Base-by-base conservation (phyloP, 768 basidiomycete genomes). In the Naganishia randhawae region DNA sequence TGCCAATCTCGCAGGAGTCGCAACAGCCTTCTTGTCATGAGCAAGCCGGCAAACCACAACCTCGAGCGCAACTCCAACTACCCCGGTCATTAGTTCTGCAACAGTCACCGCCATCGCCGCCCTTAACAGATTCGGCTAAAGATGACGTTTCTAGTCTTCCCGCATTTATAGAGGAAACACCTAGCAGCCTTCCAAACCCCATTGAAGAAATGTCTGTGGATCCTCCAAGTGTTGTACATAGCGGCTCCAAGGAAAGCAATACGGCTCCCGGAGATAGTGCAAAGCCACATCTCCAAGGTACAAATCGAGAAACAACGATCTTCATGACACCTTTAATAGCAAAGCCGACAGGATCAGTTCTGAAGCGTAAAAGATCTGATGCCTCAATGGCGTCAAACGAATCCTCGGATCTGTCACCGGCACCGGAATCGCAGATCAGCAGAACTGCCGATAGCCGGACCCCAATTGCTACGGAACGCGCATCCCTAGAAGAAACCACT, bases 401-500 rank as follows among this genome's bases (percentile, higher is more conserved):
- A 51, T 64, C 63, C 32, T 64, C 63, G 29, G 63, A 64, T 37
- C 63, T 64, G 11, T 64, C 63, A 9, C 50, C 63, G 2, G 45
- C 32, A 10, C 63, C 63, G 31, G 63, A 64, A 51, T 64, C 63
- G 37, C 63, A 64, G 31, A 13, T 29, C 3, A 37, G 50, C 45
- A 31, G 33, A 25, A 17, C 41, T 3, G 42, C 63, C 29, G 22
- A n/a, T 10, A 32, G 35, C 29, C 17, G 45, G 3, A 45, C 45
- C 27, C 25, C 39, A 17, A 42, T 19, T 8, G 29, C 17, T 16
- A 27, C 45, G 19, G 29, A 31, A 1, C 25, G 27, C n/a, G n/a
- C 17, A 7, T 25, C 22, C n/a, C 25, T 39, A 4, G 57, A 35
- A 16, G 57, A 41, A 6, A 61, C 63, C 2, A 48, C 63, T 42